A percentile compares a stretch with the other conserved stretches of the same genome.
These are phyloP conservation scores for Somion occarium DNA, from an alignment of 1,284 basidiomycete species.

Conservation along the genomic window DNA sequence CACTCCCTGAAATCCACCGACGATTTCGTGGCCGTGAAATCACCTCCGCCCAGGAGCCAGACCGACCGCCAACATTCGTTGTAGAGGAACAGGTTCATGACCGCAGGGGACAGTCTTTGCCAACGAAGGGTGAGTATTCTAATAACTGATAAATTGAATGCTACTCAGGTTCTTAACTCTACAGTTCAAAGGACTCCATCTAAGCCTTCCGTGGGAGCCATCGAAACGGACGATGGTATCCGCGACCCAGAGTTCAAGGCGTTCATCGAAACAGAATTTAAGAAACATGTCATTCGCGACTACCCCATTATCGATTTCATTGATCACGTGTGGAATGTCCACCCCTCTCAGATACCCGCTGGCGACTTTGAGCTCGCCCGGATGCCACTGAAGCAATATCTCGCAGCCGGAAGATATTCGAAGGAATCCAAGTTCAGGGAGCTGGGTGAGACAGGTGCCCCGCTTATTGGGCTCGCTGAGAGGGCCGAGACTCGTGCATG, in stretches of 20 bases:
- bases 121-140: not conserved
- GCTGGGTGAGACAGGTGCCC: not conserved
- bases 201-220: not conserved
- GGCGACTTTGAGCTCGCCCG: not conserved
- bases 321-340: conserved; percentile 4
- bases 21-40: no score
- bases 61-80: no score
- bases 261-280: conserved; percentile 1
- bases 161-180: not conserved
- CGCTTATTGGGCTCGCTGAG: not conserved
- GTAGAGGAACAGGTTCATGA: no score
- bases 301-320: conserved; percentile 4
- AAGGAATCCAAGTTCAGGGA: not conserved
- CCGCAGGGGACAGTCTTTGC: no score
- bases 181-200: not conserved
- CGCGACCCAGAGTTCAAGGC: conserved; percentile 1
- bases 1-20: no score
- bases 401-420: not conserved
- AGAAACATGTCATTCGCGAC: not conserved
- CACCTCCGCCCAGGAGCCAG: no score
- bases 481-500: not conserved
- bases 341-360: not conserved
- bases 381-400: not conserved
- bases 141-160: not conserved
- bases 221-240: not conserved